Base-by-base conservation (phyloP, 2,329 filamentous ascomycete genomes). In the Bipolaris cookei region DNA sequence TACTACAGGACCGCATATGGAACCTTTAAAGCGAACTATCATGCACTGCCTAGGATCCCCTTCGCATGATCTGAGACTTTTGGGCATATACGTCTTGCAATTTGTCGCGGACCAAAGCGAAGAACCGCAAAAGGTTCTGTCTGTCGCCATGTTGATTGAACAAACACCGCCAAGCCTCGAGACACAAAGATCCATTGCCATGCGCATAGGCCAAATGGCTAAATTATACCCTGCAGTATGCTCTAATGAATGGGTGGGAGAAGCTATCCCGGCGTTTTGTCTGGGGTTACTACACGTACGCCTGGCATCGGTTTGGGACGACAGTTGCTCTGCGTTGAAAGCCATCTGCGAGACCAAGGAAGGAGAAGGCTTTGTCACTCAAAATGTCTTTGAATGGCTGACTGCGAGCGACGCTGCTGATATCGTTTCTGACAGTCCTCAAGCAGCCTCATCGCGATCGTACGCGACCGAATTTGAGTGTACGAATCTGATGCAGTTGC, bases 261-360 rank as follows among this genome's bases (percentile, higher is more conserved):
- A 85, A 66, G 86, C 92, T 6, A 84, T 98, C 28, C 90, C 93
- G 0, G 83, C 86, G 0, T 98, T 93, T 69, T 88, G 92, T 67
- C 97, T 97, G 67, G 95, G 95, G 46, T 84, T 97, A 76, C 83
- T 98, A 58, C 95, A 93, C 0, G 87, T 96, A 46, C 91, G 90
- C 65, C 82, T 97, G 63, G 86, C 92, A 0, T 92, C 92, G 34
- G 82, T 96, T 5, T 97, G 94, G 91, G 91, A 96, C 58, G 91
- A 96, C 67, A 86, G 91, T 0, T 86, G 89, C 48, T 84, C 87
- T 52, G 87, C 90, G 0, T 78, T 99, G 69, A 90, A 91, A 68
- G 83, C 88, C 49, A 87, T 99, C 51, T 85, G 88, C 18, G 84
- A 90, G 64, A 84, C 83, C 20, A 88, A 89, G 63, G 77, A 80